phyloP scores from a whole-genome alignment of 2,329 filamentous ascomycete species.

The Sclerotinia nivalis region DNA sequence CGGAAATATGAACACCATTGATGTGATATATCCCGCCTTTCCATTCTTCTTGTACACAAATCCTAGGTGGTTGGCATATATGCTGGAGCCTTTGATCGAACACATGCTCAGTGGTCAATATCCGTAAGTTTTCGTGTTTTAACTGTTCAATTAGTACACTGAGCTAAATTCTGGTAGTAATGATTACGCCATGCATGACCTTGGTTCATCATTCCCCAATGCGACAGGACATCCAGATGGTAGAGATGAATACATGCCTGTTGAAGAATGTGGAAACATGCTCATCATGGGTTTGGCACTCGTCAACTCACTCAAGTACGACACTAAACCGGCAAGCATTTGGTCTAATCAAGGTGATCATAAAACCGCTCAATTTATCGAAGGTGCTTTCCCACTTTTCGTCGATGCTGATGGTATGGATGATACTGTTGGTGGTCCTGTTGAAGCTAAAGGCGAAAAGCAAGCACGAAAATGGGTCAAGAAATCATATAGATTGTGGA shows the following conservation, averaged over 20 bases:
- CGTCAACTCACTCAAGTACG: constrained; percentile 70
- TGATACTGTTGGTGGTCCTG: constrained; percentile 58
- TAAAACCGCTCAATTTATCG: constrained; percentile 31
- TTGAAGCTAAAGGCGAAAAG: constrained; percentile 49
- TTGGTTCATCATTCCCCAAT: constrained; percentile 72
- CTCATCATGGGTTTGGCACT: constrained; percentile 73
- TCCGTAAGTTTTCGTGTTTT: constrained; percentile 47
- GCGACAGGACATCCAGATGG: constrained; percentile 70
- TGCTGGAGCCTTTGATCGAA: constrained; percentile 77
- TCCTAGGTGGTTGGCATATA: constrained; percentile 75
- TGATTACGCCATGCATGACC: constrained; percentile 75
- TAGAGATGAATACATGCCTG: constrained; percentile 65
- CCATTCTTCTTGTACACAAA: constrained; percentile 87
- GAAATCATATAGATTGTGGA: constrained; percentile 63
- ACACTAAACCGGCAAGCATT: constrained; percentile 57
- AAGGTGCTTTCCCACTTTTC: constrained; percentile 37
- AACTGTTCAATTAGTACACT: neutral
- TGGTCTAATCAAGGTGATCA: constrained; percentile 51
- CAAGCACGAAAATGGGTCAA: constrained; percentile 63
- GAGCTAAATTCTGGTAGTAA: constrained; percentile 47
- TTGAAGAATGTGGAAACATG: constrained; percentile 68
- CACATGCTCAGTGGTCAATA: constrained; percentile 82
- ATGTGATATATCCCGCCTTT: constrained; percentile 84
- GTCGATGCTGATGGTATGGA: constrained; percentile 59
- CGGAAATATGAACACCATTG: constrained; percentile 81